phyloP scores from a whole-genome alignment of 176 grass and related monocot genomes.

The Ananas comosus region DNA sequence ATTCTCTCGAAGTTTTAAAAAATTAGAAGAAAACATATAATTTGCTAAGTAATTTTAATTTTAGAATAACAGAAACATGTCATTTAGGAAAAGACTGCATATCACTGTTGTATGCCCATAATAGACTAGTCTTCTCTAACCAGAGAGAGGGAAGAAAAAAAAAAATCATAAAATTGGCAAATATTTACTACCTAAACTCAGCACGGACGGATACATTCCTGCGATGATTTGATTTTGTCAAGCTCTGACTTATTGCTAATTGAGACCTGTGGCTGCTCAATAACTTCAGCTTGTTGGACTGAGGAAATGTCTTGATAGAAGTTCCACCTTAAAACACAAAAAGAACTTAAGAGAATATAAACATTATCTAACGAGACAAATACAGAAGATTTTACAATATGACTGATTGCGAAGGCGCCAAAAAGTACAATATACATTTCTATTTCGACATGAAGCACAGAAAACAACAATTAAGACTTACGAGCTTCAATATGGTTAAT shows the following conservation, averaged over 20 bases:
- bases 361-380: neutral
- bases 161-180: neutral
- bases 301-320: slow-evolving; percentile 22
- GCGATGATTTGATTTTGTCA: neutral
- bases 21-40: neutral
- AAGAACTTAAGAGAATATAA: neutral
- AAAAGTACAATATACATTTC: neutral
- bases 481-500: neutral
- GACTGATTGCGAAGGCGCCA: neutral
- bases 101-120: neutral
- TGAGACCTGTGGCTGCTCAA: slow-evolving; percentile 6
- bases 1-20: neutral
- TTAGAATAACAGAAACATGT: neutral
- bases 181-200: slow-evolving; percentile 32
- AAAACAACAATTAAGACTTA: neutral
- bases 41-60: neutral
- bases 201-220: slow-evolving; percentile 26
- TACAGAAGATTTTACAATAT: neutral
- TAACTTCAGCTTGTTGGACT: slow-evolving; percentile 13
- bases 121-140: neutral
- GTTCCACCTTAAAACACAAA: slow-evolving; percentile 18
- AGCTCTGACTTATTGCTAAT: slow-evolving; percentile 14
- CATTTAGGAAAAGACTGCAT: neutral
- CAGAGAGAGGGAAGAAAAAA: neutral
- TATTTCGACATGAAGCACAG: neutral